Conservation (phyloP, 2,329 filamentous ascomycete genomes). For the Aspergillus intermedius region DNA sequence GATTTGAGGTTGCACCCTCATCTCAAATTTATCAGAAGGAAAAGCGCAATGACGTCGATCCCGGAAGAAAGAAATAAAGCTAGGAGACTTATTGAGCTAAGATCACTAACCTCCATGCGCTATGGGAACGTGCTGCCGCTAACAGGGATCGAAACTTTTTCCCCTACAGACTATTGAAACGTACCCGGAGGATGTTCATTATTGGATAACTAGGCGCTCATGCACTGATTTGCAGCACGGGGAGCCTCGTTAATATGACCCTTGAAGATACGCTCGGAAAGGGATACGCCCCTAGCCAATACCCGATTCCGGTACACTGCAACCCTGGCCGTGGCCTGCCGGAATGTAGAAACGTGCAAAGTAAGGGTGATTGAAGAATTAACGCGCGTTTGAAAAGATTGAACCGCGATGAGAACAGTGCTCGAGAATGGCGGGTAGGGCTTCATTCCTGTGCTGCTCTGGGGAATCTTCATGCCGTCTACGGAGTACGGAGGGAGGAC, state of each 20-base stretch:
- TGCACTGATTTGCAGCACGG: no score
- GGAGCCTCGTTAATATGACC: no score
- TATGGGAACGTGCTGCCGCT: no score
- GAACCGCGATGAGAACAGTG: background rate
- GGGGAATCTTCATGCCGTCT: background rate
- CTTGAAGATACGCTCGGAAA: background rate
- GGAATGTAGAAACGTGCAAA: background rate
- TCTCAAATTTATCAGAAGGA: background rate
- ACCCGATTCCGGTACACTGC: background rate
- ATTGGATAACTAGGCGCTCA: no score
- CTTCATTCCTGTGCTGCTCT: background rate
- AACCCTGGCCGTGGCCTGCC: background rate
- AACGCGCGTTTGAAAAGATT: no score
- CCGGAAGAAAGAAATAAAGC: background rate
- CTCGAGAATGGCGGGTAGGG: background rate
- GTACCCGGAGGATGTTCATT: no score
- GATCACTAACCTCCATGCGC: no score
- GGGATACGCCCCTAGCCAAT: background rate
- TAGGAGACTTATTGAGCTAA: no score
- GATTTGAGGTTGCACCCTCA: background rate
- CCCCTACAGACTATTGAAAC: no score
- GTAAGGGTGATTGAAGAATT: background rate
- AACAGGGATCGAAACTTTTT: no score
- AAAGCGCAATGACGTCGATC: background rate
- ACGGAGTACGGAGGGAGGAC: background rate